These are phyloP conservation scores for Xylaria grammica DNA, from an alignment of 495 filamentous ascomycete species.

Conservation along the genomic window DNA sequence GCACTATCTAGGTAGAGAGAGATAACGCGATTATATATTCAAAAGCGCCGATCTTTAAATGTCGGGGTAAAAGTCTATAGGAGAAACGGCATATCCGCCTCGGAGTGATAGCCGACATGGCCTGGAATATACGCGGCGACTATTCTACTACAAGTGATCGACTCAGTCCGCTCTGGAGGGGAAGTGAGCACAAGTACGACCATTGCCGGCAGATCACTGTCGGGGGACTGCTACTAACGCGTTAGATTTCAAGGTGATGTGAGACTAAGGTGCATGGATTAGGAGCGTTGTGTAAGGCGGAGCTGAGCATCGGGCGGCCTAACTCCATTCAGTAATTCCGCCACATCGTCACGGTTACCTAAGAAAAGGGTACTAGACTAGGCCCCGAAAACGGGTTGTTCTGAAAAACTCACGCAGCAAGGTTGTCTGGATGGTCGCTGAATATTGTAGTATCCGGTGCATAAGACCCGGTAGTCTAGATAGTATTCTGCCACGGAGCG, in stretches of 20 bases:
- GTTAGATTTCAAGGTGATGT: neutral
- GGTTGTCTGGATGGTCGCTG: neutral
- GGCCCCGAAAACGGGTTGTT: too few species aligned
- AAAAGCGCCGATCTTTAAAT: neutral
- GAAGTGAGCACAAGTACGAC: neutral
- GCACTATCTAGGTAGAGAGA: neutral
- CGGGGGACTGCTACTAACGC: neutral
- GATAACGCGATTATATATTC: neutral
- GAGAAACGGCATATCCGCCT: conserved; percentile 3
- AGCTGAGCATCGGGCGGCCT: conserved; percentile 3
- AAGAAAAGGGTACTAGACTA: too few species aligned
- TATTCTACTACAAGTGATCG: neutral
- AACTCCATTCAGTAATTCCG: neutral
- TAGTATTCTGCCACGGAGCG: neutral
- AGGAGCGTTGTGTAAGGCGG: neutral
- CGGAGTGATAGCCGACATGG: conserved; percentile 10
- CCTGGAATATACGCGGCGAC: neutral
- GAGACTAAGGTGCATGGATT: neutral
- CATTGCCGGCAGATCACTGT: neutral
- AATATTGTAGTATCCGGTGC: neutral
- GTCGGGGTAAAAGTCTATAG: neutral
- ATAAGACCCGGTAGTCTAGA: too few species aligned
- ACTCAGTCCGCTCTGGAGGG: neutral
- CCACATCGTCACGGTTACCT: neutral
- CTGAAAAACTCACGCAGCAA: too few species aligned